Evolutionary conservation across 495 filamentous ascomycete genomes (phyloP).

Genomic region (Trichoderma virens): DNA sequence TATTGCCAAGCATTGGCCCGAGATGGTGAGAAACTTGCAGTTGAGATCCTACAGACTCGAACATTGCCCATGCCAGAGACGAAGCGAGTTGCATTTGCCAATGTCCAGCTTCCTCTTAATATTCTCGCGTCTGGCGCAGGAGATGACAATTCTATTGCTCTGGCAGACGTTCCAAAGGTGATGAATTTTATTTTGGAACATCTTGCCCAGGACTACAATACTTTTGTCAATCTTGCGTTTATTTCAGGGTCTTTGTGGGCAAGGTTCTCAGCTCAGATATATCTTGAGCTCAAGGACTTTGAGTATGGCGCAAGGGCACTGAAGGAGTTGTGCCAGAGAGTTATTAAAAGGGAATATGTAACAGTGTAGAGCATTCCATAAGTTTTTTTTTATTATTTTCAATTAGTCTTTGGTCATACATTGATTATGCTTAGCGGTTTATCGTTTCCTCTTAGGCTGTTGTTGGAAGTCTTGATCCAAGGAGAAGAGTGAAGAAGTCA

Average conservation of each 20-base stretch:
- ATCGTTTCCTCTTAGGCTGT: too few relatives aligned
- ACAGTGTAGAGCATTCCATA: not conserved
- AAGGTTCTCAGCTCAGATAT: not conserved
- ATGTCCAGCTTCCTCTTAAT: not conserved
- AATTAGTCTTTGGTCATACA: too few relatives aligned
- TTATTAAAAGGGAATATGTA: not conserved
- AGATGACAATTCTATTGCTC: not conserved
- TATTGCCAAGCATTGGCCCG: conserved; percentile 51
- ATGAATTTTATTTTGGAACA: not conserved
- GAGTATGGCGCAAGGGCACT: not conserved
- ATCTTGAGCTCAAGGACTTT: not conserved
- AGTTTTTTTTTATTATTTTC: too few relatives aligned
- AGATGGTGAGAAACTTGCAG: conserved; percentile 49
- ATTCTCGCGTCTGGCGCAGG: not conserved
- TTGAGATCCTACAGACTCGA: conserved; percentile 34
- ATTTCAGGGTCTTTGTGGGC: not conserved
- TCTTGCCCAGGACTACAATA: not conserved
- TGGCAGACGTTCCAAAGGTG: not conserved
- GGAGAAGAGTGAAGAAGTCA: too few relatives aligned
- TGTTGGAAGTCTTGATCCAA: too few relatives aligned
- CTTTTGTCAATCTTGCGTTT: not conserved
- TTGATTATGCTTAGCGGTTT: too few relatives aligned
- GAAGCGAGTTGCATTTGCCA: conserved; percentile 2
- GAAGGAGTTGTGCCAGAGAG: not conserved
- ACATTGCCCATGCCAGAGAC: not conserved